Evolutionary conservation across 139 green algal species (phyloP).

Genomic region (Spirogloea muscicola): DNA sequence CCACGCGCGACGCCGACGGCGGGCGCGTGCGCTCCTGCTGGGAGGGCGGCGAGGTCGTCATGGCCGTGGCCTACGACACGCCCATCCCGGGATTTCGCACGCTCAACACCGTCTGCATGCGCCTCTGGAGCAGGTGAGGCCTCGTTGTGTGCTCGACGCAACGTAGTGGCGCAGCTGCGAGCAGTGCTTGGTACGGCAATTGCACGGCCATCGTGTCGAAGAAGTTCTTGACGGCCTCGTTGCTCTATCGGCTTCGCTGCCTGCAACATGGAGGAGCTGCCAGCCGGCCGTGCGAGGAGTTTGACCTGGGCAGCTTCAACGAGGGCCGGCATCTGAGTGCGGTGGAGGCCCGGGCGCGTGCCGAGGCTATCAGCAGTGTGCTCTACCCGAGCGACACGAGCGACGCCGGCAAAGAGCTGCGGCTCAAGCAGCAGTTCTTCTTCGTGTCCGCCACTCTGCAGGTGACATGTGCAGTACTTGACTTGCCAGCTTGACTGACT

Average conservation of each 20-base stretch:
- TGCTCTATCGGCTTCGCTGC: no score
- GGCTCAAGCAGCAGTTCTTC: constrained; percentile 99
- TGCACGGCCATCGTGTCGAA: no score
- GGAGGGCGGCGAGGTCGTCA: constrained; percentile 88
- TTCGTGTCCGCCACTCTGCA: constrained; percentile 91
- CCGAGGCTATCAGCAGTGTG: constrained; percentile 88
- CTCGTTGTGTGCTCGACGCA: no score
- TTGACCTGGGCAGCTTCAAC: constrained; percentile 98
- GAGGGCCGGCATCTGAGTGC: constrained; percentile 82
- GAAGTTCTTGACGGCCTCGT: no score
- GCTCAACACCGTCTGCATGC: constrained; percentile 97
- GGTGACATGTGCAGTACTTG: no score
- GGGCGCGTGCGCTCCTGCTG: constrained; percentile 83
- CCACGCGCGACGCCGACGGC: constrained; percentile 51
- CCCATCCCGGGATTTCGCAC: constrained; percentile 95
- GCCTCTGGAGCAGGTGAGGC: constrained; percentile 73
- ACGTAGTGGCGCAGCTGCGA: no score
- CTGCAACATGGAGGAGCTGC: no score
- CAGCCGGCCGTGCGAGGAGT: constrained; percentile 23
- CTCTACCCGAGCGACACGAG: constrained; percentile 98
- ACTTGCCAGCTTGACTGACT: no score
- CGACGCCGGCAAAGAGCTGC: constrained; percentile 95
- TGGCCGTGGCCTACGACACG: constrained; percentile 95
- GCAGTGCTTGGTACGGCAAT: no score
- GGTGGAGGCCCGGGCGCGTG: constrained; percentile 67